A percentile compares a stretch with the other conserved stretches of the same genome.
Conservation (phyloP, 345 rosid genomes). For the Eucalyptus tenuipes region DNA sequence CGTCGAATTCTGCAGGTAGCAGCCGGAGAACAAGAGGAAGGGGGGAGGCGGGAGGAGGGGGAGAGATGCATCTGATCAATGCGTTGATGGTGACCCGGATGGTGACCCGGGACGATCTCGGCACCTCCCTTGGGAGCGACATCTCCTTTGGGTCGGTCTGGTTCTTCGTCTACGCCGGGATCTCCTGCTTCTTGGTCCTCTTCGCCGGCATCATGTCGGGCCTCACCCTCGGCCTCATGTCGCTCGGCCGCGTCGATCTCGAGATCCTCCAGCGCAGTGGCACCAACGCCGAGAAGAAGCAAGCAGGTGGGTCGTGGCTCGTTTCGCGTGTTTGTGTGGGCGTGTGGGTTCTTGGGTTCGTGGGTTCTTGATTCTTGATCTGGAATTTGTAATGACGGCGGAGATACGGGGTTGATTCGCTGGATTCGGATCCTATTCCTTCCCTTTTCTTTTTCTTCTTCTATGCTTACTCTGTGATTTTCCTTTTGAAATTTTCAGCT, state of each 20-base stretch:
- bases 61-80: constrained; percentile 45
- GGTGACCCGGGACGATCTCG: constrained; percentile 11
- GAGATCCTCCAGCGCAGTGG: constrained; percentile 97
- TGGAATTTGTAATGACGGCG: neutral
- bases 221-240: constrained; percentile 91
- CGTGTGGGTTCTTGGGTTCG: neutral
- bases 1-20: neutral
- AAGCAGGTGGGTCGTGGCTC: constrained; percentile 46
- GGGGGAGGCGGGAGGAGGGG: neutral
- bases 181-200: constrained; percentile 73
- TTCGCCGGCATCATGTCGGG: constrained; percentile 99
- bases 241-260: constrained; percentile 93
- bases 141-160: constrained; percentile 46
- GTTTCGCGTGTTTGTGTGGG: too few relatives aligned
- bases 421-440: neutral
- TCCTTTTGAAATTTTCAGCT: constrained; percentile 21
- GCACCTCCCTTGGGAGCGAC: constrained; percentile 14
- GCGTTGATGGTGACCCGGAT: constrained; percentile 56
- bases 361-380: neutral
- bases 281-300: constrained; percentile 68
- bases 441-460: neutral
- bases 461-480: neutral
- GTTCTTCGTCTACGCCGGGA: constrained; percentile 58
- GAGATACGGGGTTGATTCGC: neutral
- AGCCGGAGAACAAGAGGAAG: neutral